phyloP scores from a whole-genome alignment of 371 early-diverging fungal genomes.

The Funneliformis caledonium region DNA sequence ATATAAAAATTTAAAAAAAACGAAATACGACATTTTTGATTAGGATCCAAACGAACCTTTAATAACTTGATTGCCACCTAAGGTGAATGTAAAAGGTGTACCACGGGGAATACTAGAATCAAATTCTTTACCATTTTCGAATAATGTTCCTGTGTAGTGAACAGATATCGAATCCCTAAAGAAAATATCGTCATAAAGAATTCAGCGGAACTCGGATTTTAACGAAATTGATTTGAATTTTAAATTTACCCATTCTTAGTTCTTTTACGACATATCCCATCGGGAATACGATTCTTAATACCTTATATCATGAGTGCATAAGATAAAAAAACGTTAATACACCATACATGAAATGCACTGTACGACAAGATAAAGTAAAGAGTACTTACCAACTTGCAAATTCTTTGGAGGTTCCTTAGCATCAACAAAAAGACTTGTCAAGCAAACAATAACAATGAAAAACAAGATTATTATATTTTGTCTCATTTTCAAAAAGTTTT shows the following conservation, averaged over 20 bases:
- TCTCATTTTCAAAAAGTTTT: not conserved
- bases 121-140: slow-evolving; percentile 73
- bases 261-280: slow-evolving; percentile 52
- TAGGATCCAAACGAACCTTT: slow-evolving; percentile 47
- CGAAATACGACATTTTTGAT: not conserved
- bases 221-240: not conserved
- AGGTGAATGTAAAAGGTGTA: slow-evolving; percentile 73
- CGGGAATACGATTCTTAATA: slow-evolving; percentile 56
- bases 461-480: slow-evolving; percentile 7
- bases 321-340: not conserved
- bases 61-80: slow-evolving; percentile 66
- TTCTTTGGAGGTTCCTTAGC: slow-evolving; percentile 56
- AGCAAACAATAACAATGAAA: slow-evolving; percentile 4
- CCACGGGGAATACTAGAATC: slow-evolving; percentile 77
- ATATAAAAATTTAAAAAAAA: slow-evolving; percentile 1
- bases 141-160: slow-evolving; percentile 84
- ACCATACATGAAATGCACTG: slow-evolving; percentile 11
- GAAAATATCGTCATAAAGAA: not conserved
- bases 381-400: slow-evolving; percentile 62
- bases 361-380: not conserved
- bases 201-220: not conserved
- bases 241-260: slow-evolving; percentile 56
- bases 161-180: slow-evolving; percentile 69
- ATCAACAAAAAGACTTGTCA: slow-evolving; percentile 41
- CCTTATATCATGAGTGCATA: slow-evolving; percentile 44